Conservation (phyloP, 805 yeast species). For the Lachancea sp. region DNA sequence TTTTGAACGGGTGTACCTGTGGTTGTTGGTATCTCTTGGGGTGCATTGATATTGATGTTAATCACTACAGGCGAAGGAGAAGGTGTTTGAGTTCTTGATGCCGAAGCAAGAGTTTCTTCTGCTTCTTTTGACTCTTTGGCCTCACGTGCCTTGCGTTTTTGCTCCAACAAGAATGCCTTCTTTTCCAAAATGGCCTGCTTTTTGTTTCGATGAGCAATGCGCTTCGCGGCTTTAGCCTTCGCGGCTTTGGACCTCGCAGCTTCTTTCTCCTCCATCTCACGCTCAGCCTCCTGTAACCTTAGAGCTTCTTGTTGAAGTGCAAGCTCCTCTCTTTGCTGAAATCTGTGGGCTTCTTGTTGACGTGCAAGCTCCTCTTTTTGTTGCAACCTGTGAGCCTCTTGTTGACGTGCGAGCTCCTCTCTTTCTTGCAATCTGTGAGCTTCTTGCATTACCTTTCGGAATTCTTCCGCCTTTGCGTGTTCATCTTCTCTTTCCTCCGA, state of each 20-base stretch:
- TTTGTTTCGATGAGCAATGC: neutral
- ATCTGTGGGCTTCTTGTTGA: constrained; percentile 3
- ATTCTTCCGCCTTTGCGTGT: too few relatives aligned
- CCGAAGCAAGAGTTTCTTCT: neutral
- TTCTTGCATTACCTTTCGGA: neutral
- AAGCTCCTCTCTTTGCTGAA: constrained; percentile 1
- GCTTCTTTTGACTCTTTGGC: neutral
- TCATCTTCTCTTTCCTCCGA: too few relatives aligned
- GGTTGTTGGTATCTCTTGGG: neutral
- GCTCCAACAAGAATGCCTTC: constrained; percentile 4
- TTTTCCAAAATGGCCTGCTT: constrained; percentile 4
- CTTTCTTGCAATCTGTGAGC: constrained; percentile 1
- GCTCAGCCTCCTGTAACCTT: neutral
- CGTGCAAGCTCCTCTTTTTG: neutral
- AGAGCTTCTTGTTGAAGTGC: constrained; percentile 1
- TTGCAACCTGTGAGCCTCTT: constrained; percentile 2
- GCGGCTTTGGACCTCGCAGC: constrained; percentile 6
- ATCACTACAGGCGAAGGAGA: constrained; percentile 5
- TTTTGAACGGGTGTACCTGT: neutral
- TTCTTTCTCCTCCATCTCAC: constrained; percentile 2
- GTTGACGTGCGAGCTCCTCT: constrained; percentile 2
- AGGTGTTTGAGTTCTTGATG: neutral
- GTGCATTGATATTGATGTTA: constrained; percentile 5
- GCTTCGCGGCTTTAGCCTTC: neutral
- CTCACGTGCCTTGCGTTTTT: constrained; percentile 4